phyloP scores from a whole-genome alignment of 2,329 filamentous ascomycete genomes.

The Calonectria honghensis region DNA sequence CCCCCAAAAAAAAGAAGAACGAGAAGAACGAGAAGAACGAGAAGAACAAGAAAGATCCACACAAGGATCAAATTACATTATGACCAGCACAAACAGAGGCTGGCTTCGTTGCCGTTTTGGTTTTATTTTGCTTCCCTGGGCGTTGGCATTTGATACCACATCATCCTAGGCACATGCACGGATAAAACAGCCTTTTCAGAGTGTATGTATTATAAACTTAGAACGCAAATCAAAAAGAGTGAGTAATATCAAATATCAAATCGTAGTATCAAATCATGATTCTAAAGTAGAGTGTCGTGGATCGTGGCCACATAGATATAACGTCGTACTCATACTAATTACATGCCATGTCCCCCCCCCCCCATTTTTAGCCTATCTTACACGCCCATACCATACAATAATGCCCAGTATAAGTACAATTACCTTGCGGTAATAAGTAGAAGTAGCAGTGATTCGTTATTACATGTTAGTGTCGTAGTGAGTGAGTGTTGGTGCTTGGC shows the following conservation, averaged over 20 bases:
- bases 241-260: background rate
- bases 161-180: background rate
- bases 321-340: constrained; percentile 50
- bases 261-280: constrained; percentile 45
- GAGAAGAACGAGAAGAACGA: background rate
- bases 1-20: background rate
- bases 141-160: background rate
- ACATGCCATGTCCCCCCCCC: constrained; percentile 46
- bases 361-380: constrained; percentile 49
- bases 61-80: background rate
- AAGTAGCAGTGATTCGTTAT: constrained; percentile 29
- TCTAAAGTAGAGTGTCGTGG: constrained; percentile 55
- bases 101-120: background rate
- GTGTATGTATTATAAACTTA: background rate
- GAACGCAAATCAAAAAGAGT: background rate
- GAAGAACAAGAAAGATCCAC: background rate
- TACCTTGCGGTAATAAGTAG: constrained; percentile 38
- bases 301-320: constrained; percentile 46
- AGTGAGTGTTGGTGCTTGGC: constrained; percentile 11
- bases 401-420: constrained; percentile 55
- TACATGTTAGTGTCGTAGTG: constrained; percentile 26
- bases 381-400: constrained; percentile 52
- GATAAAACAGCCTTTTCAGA: background rate
- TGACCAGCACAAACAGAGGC: background rate
- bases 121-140: background rate